Evolutionary conservation across 2,329 filamentous ascomycete species (phyloP).

Genomic region (Fusarium virguliforme): DNA sequence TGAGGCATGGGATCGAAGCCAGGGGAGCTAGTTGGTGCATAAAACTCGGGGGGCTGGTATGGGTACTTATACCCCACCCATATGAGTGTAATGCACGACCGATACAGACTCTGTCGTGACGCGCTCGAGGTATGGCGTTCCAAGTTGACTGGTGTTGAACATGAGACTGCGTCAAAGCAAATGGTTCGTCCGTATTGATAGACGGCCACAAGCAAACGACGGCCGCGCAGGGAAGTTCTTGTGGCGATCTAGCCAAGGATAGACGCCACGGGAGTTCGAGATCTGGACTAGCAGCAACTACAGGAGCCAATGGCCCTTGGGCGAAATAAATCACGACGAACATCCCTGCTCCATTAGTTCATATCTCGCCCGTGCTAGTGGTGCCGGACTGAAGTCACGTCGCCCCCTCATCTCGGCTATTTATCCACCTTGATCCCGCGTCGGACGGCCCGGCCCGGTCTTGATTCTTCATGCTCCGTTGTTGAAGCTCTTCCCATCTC

Average conservation of each 20-base stretch:
- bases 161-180: background rate
- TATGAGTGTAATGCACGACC: background rate
- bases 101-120: background rate
- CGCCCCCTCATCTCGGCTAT: slow-evolving; percentile 8
- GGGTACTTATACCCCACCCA: background rate
- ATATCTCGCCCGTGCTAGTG: slow-evolving; percentile 3
- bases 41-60: background rate
- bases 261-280: background rate
- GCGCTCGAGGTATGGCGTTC: background rate
- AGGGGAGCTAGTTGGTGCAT: background rate
- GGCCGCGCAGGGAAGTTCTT: background rate
- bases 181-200: background rate
- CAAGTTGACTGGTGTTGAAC: background rate
- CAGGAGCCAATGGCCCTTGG: background rate
- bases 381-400: background rate
- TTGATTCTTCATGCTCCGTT: background rate
- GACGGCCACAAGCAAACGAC: background rate
- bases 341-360: slow-evolving; percentile 1
- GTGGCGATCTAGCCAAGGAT: background rate
- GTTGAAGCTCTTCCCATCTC: background rate
- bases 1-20: background rate
- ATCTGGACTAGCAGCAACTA: background rate
- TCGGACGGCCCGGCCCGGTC: background rate
- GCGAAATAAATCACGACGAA: background rate
- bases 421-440: slow-evolving; percentile 8